Base-by-base conservation (phyloP, 2,329 filamentous ascomycete genomes). In the Cyphellophora attinorum region DNA sequence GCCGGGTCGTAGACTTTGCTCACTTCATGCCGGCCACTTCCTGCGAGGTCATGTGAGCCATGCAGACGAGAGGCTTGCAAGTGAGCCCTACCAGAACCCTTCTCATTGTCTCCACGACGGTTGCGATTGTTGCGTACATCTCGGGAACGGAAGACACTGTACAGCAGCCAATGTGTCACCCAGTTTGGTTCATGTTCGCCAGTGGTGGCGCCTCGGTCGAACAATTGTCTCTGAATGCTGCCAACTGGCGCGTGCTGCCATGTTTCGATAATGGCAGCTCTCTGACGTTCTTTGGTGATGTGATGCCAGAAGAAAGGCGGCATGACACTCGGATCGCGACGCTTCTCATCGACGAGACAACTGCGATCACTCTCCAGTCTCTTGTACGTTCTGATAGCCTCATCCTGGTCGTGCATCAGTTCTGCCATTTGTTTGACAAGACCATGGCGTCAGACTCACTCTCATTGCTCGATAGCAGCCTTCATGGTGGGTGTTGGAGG, bases 221-320 rank as follows among this genome's bases (percentile, higher is more conserved):
- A 65, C 4, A 61, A 45, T 14, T 48, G 52, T 5, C 58, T 50
- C 15, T 59, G 61, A 4, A 56, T 44, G 5, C 59, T 42, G 28
- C 48, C 46, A 4, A 42, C 54, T 2, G 53, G 53, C 1, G 61
- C 57, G 27, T 59, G 60, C 31, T 53, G 54, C 51, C 59, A 61
- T 32, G 62, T 63, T 38, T 62, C 58, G 38, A 57, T 48, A 33
- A 64, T 57, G 2, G 52, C 61, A 54, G 57, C 59, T 21, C 55
- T 55, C 42, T 62, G 60, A 16, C 55, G 51, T 19, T 65, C 61
- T 12, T 54, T 59, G 14, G 59, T 55, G 38, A 65, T 62, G 31
- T 64, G 60, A 42, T 65, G 61, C 61, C 61, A 65, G 50, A 62
- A 65, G 46, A 58, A 64, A 2, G 61, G 61, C 3, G 60, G 60